Evolutionary conservation across 768 basidiomycete species (phyloP), one percentile per base, ranked within the genome.

Genomic region (Mycena pura): DNA sequence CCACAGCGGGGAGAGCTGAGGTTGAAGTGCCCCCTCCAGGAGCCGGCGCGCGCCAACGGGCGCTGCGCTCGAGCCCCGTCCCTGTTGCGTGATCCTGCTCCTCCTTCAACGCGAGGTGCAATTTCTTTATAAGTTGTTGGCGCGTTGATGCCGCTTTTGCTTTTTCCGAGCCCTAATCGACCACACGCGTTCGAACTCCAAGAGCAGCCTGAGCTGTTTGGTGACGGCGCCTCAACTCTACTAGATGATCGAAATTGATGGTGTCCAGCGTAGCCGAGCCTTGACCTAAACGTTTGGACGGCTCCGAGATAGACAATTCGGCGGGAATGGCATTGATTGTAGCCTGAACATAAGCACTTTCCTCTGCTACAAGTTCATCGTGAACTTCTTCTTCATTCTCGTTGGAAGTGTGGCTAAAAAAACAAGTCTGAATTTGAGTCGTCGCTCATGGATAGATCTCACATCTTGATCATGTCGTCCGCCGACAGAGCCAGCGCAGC

Each of bases 381-480:
- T 41, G 29, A 6, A 57, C 19, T 19, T 57, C 56, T 24, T n/a
- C 28, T 0, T 48, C 47, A 6, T 2, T 19, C 0, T 49, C 56
- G 1, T 24, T 10, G n/a, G 27, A 25, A 13, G 24, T 46, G 44
- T 46, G 44, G 9, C 45, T 47, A 19, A 19, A 36, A 38, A 11
- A 54, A n/a, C 17, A 1, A 10, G 22, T 44, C 10, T 44, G 40
- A 53, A 41, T 19, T n/a, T 34, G 11, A 6, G 3, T 44, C 24
- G 14, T 7, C 3, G n/a, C 28, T 44, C 6, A 6, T 13, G 14
- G 29, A 22, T 28, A 11, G 15, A 29, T 3, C 2, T 39, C 19
- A 61, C 58, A 64, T 41, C 25, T 34, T 50, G 17, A 40, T 64
- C 57, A 61, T 49, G 38, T 64, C 63, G 27, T 64, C 59, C 17